phyloP scores from a whole-genome alignment of 345 rosid genomes.

The Populus euphratica region DNA sequence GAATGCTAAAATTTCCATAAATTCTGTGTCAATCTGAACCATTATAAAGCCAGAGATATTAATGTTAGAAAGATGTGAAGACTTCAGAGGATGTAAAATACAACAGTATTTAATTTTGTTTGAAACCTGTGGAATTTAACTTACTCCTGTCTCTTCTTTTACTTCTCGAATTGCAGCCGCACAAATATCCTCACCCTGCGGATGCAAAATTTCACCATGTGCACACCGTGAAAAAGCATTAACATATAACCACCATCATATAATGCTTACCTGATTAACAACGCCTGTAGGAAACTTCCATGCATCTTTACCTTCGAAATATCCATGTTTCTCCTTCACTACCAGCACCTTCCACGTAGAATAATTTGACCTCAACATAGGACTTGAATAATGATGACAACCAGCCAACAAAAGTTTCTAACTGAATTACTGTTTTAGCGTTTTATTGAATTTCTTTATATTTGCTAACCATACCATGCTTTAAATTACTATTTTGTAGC shows the following conservation, averaged over 20 bases:
- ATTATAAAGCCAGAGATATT: no score
- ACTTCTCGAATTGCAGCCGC: slow-evolving; percentile 62
- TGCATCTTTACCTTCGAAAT: slow-evolving; percentile 40
- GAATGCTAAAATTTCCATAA: no score
- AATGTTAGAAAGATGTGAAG: no score
- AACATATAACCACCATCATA: not conserved
- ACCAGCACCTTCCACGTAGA: slow-evolving; percentile 47
- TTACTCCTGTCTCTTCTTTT: slow-evolving; percentile 75
- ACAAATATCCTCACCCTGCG: slow-evolving; percentile 66
- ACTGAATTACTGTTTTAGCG: no score
- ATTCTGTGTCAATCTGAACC: no score
- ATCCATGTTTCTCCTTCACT: slow-evolving; percentile 59
- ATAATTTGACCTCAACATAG: not conserved
- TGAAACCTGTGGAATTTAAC: slow-evolving; percentile 12
- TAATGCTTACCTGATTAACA: slow-evolving; percentile 49
- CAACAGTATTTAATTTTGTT: not conserved
- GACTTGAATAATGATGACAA: not conserved
- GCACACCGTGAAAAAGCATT: no score
- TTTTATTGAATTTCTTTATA: no score
- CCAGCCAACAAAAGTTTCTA: not conserved
- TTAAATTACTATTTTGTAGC: no score
- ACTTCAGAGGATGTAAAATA: not conserved
- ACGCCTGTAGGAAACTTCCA: slow-evolving; percentile 81
- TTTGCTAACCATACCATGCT: no score
- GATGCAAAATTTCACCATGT: slow-evolving; percentile 12